Evolutionary conservation across 2,329 filamentous ascomycete genomes (phyloP).

Genomic region (Amauroascus verrucosus): DNA sequence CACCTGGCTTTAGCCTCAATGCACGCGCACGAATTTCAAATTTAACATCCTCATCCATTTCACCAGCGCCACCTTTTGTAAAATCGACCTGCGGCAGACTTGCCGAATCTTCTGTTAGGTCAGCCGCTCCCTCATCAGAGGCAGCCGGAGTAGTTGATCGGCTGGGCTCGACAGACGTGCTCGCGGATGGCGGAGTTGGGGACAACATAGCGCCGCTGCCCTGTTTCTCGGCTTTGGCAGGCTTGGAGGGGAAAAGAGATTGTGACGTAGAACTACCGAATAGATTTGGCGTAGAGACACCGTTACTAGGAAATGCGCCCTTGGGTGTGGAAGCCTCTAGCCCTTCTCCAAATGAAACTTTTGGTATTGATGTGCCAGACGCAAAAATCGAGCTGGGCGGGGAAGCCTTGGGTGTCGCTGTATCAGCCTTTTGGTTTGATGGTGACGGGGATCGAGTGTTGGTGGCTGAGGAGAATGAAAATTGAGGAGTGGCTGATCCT

Average conservation of each 20-base stretch:
- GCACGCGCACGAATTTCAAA: constrained; percentile 63
- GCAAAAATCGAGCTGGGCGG: constrained; percentile 6
- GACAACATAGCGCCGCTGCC: background rate
- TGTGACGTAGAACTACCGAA: constrained; percentile 5
- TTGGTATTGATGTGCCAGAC: background rate
- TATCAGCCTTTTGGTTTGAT: constrained; percentile 3
- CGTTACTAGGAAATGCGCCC: background rate
- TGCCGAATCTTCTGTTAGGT: constrained; percentile 42
- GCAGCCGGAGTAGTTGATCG: constrained; percentile 39
- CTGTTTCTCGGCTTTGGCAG: background rate
- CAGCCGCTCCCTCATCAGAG: constrained; percentile 34
- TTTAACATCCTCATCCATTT: constrained; percentile 61
- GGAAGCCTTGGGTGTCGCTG: constrained; percentile 7
- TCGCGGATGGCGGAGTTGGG: constrained; percentile 19
- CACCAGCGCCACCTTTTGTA: constrained; percentile 54
- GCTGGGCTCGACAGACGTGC: constrained; percentile 32
- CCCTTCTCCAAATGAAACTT: constrained; percentile 2
- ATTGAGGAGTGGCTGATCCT: constrained; percentile 19
- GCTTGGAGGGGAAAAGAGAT: background rate
- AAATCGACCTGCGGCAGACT: constrained; percentile 61
- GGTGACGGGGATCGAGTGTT: constrained; percentile 20
- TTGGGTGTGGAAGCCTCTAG: constrained; percentile 8
- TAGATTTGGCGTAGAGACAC: constrained; percentile 6
- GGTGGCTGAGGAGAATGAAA: constrained; percentile 16
- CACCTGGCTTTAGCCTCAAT: constrained; percentile 46